These are phyloP conservation scores for Paramyrothecium sp. DNA, from an alignment of 2,329 filamentous ascomycete genomes.

Conservation along the genomic window DNA sequence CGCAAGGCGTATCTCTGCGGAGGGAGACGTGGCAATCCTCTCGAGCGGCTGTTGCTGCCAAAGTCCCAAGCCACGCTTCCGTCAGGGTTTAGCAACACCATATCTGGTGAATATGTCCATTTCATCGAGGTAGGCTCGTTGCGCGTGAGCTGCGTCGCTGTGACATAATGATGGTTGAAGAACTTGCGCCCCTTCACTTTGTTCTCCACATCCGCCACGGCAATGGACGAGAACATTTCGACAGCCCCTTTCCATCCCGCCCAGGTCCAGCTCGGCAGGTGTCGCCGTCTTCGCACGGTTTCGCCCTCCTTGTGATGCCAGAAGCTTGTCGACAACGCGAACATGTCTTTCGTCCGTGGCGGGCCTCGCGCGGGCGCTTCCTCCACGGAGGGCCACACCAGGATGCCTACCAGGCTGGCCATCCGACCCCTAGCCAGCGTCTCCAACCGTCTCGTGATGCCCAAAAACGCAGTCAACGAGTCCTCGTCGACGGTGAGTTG, in stretches of 20 bases:
- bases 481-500: slow-evolving; percentile 27
- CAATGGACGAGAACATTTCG: slow-evolving; percentile 29
- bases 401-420: slow-evolving; percentile 27
- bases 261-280: slow-evolving; percentile 36
- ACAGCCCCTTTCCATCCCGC: slow-evolving; percentile 33
- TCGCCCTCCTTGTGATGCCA: slow-evolving; percentile 30
- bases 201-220: slow-evolving; percentile 26
- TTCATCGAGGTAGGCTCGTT: slow-evolving; percentile 25
- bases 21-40: slow-evolving; percentile 16
- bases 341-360: slow-evolving; percentile 28
- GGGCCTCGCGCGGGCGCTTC: slow-evolving; percentile 12
- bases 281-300: slow-evolving; percentile 21
- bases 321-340: slow-evolving; percentile 31
- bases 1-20: slow-evolving; percentile 26
- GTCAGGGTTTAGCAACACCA: slow-evolving; percentile 24
- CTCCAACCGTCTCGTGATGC: slow-evolving; percentile 27
- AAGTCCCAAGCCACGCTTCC: slow-evolving; percentile 31
- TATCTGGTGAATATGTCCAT: slow-evolving; percentile 32
- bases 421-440: slow-evolving; percentile 26
- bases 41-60: slow-evolving; percentile 11
- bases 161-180: slow-evolving; percentile 32
- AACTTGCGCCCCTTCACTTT: slow-evolving; percentile 25
- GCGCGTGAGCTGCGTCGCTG: slow-evolving; percentile 30
- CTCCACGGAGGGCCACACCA: slow-evolving; percentile 24
- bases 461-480: slow-evolving; percentile 29